phyloP scores from a whole-genome alignment of 2,329 filamentous ascomycete species.

The Sarocladiaceae sp. region DNA sequence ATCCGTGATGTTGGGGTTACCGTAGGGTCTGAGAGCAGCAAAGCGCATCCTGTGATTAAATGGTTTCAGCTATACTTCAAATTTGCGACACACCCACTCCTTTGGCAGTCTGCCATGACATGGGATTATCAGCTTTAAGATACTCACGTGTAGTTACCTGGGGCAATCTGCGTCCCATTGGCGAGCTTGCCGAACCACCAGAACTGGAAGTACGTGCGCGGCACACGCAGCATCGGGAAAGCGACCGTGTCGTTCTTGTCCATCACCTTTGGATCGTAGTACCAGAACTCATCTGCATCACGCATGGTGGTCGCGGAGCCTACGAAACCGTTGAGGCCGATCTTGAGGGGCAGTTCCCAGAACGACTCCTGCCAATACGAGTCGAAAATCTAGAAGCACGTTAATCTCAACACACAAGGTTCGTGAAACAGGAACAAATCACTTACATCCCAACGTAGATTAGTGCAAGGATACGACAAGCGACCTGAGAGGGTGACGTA shows the following conservation, averaged over 20 bases:
- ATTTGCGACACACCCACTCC: too few relatives aligned
- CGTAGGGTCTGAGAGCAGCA: slow-evolving; percentile 34
- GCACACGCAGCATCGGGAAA: slow-evolving; percentile 29
- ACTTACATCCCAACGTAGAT: slow-evolving; percentile 31
- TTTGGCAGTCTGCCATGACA: too few relatives aligned
- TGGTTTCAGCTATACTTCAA: too few relatives aligned
- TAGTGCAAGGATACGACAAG: slow-evolving; percentile 25
- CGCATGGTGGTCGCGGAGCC: slow-evolving; percentile 35
- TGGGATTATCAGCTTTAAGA: background rate
- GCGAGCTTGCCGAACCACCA: slow-evolving; percentile 38
- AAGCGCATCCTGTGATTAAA: slow-evolving; percentile 29
- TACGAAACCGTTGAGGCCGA: slow-evolving; percentile 32
- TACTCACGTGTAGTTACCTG: slow-evolving; percentile 34
- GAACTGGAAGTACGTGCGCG: slow-evolving; percentile 26
- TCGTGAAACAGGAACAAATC: background rate
- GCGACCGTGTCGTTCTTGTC: slow-evolving; percentile 31
- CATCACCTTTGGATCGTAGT: slow-evolving; percentile 28
- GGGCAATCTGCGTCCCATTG: slow-evolving; percentile 32
- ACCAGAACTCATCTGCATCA: slow-evolving; percentile 23
- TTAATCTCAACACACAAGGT: background rate
- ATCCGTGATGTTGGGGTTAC: slow-evolving; percentile 31
- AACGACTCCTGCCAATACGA: slow-evolving; percentile 28
- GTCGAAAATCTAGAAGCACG: slow-evolving; percentile 28
- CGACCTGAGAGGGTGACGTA: slow-evolving; percentile 23
- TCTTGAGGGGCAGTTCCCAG: slow-evolving; percentile 35